A percentile compares a stretch with the other conserved stretches of the same genome.
Conservation (phyloP, 2,329 filamentous ascomycete genomes). For the Stagonosporopsis rhizophila region DNA sequence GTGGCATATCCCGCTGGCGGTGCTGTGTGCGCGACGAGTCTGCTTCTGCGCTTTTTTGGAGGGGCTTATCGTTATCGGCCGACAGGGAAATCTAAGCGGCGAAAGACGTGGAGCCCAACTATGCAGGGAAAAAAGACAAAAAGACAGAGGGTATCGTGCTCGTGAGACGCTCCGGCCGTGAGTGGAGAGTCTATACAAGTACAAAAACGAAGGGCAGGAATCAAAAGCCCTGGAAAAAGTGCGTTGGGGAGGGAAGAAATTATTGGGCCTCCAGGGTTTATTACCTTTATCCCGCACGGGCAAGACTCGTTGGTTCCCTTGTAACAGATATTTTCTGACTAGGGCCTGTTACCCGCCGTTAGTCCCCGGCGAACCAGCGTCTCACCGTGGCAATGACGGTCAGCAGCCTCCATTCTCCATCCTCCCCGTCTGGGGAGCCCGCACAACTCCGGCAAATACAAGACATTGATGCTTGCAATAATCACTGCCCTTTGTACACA, state of each 20-base stretch:
- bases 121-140: slow-evolving; percentile 6
- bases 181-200: slow-evolving; percentile 42
- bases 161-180: slow-evolving; percentile 35
- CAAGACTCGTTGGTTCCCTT: slow-evolving; percentile 7
- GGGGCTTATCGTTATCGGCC: slow-evolving; percentile 39
- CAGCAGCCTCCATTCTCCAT: slow-evolving; percentile 8
- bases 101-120: slow-evolving; percentile 14
- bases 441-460: slow-evolving; percentile 8
- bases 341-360: slow-evolving; percentile 12
- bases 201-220: slow-evolving; percentile 26
- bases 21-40: slow-evolving; percentile 8
- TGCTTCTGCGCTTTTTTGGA: slow-evolving; percentile 29
- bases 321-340: slow-evolving; percentile 10
- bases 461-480: neutral
- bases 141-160: slow-evolving; percentile 31
- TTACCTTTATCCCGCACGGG: slow-evolving; percentile 21
- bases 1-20: slow-evolving; percentile 53
- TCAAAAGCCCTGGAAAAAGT: slow-evolving; percentile 10
- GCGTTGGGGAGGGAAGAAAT: slow-evolving; percentile 10
- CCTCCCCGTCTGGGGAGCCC: slow-evolving; percentile 6
- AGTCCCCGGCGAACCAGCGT: slow-evolving; percentile 5
- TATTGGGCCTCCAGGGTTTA: slow-evolving; percentile 11
- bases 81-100: slow-evolving; percentile 32
- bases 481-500: neutral
- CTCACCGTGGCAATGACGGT: slow-evolving; percentile 14